Evolutionary conservation across 2,329 filamentous ascomycete genomes (phyloP).

Genomic region (Colletotrichum lentis): DNA sequence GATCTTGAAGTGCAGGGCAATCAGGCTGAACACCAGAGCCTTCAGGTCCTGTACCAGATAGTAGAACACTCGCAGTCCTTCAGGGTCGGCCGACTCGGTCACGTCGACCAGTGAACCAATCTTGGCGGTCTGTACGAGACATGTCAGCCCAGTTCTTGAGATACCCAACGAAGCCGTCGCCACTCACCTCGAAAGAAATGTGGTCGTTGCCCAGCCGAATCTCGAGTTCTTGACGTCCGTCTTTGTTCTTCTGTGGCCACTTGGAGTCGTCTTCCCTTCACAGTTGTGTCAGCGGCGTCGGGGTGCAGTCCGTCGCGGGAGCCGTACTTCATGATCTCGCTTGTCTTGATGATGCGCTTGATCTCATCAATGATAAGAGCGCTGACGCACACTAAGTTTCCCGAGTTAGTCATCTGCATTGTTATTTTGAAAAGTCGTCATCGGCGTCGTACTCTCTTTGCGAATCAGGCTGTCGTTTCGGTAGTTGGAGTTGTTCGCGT

Average conservation of each 20-base stretch:
- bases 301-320: slow-evolving; percentile 40
- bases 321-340: slow-evolving; percentile 92
- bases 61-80: slow-evolving; percentile 96
- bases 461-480: slow-evolving; percentile 97
- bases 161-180: background rate
- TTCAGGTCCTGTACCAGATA: slow-evolving; percentile 98
- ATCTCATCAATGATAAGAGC: slow-evolving; percentile 90
- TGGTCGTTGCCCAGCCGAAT: slow-evolving; percentile 93
- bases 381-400: slow-evolving; percentile 86
- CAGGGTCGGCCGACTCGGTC: slow-evolving; percentile 92
- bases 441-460: slow-evolving; percentile 85
- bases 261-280: slow-evolving; percentile 94
- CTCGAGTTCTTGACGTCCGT: slow-evolving; percentile 94
- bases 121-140: slow-evolving; percentile 81
- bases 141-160: slow-evolving; percentile 35
- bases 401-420: slow-evolving; percentile 3
- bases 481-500: slow-evolving; percentile 99
- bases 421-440: too few relatives aligned
- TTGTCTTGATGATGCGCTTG: slow-evolving; percentile 95
- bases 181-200: slow-evolving; percentile 90
- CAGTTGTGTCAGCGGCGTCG: slow-evolving; percentile 19
- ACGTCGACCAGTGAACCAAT: slow-evolving; percentile 97
- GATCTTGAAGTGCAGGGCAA: slow-evolving; percentile 97
- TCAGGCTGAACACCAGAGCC: slow-evolving; percentile 94
- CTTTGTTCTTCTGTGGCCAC: slow-evolving; percentile 99